These are phyloP conservation scores for Closterium sp. DNA, from an alignment of 139 green algal genomes.

Conservation along the genomic window DNA sequence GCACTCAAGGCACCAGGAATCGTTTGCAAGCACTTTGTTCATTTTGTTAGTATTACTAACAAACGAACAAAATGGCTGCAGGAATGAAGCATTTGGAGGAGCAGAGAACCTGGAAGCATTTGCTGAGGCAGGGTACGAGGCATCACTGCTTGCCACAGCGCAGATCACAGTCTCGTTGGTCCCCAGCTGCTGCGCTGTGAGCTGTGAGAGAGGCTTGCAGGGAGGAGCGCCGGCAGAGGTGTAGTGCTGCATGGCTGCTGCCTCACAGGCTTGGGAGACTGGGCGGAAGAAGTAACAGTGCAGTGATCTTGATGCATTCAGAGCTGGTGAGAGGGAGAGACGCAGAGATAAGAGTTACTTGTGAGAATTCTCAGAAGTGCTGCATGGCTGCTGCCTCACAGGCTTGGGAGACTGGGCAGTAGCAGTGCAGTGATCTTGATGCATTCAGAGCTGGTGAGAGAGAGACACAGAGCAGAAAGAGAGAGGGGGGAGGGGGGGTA, in stretches of 20 bases:
- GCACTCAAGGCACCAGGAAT: too few species aligned
- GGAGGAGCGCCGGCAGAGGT: not conserved
- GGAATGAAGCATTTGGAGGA: too few species aligned
- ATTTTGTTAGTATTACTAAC: too few species aligned
- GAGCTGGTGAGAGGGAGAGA: not conserved
- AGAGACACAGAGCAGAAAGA: not conserved
- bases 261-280: not conserved
- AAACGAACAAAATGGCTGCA: too few species aligned
- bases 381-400: too few species aligned
- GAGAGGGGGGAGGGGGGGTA: not conserved
- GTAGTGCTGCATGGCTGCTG: not conserved
- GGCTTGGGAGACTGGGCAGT: not conserved
- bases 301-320: not conserved
- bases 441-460: not conserved
- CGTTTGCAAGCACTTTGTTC: too few species aligned
- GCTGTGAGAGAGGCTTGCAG: not conserved
- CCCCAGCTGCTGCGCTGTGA: not conserved
- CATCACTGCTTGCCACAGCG: not conserved
- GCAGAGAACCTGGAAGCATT: too few species aligned
- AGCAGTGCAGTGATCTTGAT: not conserved
- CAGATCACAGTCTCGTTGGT: not conserved
- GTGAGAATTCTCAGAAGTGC: too few species aligned
- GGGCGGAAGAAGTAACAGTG: not conserved
- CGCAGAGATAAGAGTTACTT: too few species aligned
- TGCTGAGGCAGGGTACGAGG: too few species aligned